Percentiles rank a stretch among this genome's conserved stretches.
Conservation (phyloP, 805 yeast species). For the Nakazawaea populi region DNA sequence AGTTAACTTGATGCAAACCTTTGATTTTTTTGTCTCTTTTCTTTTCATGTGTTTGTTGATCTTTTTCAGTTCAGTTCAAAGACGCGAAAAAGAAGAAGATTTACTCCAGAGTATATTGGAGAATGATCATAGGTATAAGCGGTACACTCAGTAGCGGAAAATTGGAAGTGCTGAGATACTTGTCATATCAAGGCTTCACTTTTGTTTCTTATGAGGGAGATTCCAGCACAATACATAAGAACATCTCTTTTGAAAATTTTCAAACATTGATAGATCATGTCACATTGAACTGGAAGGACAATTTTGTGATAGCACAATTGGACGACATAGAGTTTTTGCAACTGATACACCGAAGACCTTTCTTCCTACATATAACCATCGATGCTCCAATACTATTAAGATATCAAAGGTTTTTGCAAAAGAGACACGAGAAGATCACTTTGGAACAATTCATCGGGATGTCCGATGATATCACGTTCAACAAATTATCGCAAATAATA, state of each 20-base stretch:
- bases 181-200: slow-evolving; percentile 48
- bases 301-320: slow-evolving; percentile 55
- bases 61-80: too few relatives aligned
- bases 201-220: slow-evolving; percentile 20
- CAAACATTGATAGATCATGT: slow-evolving; percentile 50
- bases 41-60: not conserved
- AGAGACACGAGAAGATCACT: slow-evolving; percentile 8
- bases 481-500: slow-evolving; percentile 29
- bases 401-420: slow-evolving; percentile 24
- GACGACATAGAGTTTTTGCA: slow-evolving; percentile 35
- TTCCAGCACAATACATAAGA: slow-evolving; percentile 14
- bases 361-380: slow-evolving; percentile 71
- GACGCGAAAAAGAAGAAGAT: too few relatives aligned
- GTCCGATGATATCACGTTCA: slow-evolving; percentile 22
- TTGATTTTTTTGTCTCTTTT: not conserved
- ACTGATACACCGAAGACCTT: slow-evolving; percentile 62
- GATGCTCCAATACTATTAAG: slow-evolving; percentile 66
- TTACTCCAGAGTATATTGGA: not conserved
- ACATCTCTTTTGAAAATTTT: slow-evolving; percentile 28
- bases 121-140: slow-evolving; percentile 73
- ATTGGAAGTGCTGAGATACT: slow-evolving; percentile 53
- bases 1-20: too few relatives aligned
- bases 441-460: slow-evolving; percentile 26
- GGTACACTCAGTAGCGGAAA: slow-evolving; percentile 69
- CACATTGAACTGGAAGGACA: slow-evolving; percentile 59